Conservation (phyloP, 805 yeast species). For the Teunomyces kruisii region DNA sequence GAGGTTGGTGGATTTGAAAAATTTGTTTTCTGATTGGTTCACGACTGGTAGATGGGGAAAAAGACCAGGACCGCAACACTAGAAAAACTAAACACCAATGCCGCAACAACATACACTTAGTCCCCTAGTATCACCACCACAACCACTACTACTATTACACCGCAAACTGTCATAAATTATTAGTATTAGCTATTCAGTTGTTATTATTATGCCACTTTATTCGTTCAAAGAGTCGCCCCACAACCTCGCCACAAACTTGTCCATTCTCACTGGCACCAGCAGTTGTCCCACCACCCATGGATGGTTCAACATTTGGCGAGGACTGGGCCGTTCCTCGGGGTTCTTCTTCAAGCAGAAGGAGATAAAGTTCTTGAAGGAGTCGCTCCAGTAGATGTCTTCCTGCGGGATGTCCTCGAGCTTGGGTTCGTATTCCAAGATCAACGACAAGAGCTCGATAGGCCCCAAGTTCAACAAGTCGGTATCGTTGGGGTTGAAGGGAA, state of each 20-base stretch:
- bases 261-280: slow-evolving; percentile 77
- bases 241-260: slow-evolving; percentile 70
- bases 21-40: slow-evolving; percentile 20
- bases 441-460: slow-evolving; percentile 82
- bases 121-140: too few relatives aligned
- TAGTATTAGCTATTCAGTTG: neutral
- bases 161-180: neutral
- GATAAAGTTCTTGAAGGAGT: slow-evolving; percentile 78
- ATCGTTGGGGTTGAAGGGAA: slow-evolving; percentile 60
- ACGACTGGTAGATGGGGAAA: neutral
- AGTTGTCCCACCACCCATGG: slow-evolving; percentile 89
- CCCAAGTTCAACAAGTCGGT: slow-evolving; percentile 38
- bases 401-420: slow-evolving; percentile 73
- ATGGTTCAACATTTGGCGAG: slow-evolving; percentile 88
- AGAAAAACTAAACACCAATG: too few relatives aligned
- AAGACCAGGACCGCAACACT: too few relatives aligned
- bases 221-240: slow-evolving; percentile 45
- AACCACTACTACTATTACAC: too few relatives aligned
- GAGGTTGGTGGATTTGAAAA: slow-evolving; percentile 5
- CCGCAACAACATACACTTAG: too few relatives aligned
- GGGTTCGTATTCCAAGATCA: slow-evolving; percentile 83
- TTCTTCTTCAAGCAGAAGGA: slow-evolving; percentile 80
- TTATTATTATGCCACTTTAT: neutral
- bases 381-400: slow-evolving; percentile 77
- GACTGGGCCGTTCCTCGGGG: slow-evolving; percentile 79